Conservation (phyloP, 2,329 filamentous ascomycete genomes). For the Fusarium cicatricum region DNA sequence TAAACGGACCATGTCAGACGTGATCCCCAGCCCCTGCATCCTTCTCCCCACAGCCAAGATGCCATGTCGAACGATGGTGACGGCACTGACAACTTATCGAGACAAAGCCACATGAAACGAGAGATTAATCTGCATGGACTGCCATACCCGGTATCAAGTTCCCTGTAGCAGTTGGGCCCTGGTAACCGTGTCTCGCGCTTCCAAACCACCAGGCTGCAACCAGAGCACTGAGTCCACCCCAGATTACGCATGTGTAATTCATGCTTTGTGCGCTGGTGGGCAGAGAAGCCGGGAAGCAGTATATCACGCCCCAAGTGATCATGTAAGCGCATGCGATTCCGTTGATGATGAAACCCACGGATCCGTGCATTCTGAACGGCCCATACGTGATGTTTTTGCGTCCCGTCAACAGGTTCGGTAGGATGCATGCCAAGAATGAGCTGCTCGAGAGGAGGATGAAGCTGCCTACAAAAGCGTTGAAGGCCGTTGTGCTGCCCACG, state of each 20-base stretch:
- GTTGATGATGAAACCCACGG: slow-evolving; percentile 60
- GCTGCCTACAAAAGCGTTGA: slow-evolving; percentile 69
- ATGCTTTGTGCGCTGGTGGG: slow-evolving; percentile 57
- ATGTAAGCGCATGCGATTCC: slow-evolving; percentile 65
- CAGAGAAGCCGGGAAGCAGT: slow-evolving; percentile 63
- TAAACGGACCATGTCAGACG: background rate
- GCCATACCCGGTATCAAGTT: slow-evolving; percentile 31
- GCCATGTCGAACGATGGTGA: background rate
- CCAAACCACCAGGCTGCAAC: slow-evolving; percentile 54
- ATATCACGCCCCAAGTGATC: slow-evolving; percentile 68
- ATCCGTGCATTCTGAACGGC: slow-evolving; percentile 63
- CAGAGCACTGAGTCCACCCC: slow-evolving; percentile 51
- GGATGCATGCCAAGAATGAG: slow-evolving; percentile 67
- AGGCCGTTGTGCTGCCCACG: slow-evolving; percentile 71
- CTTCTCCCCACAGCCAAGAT: background rate
- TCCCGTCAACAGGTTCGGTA: slow-evolving; percentile 61
- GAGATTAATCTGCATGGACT: slow-evolving; percentile 28
- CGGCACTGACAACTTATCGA: background rate
- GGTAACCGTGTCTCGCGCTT: slow-evolving; percentile 40
- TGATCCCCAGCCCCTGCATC: background rate
- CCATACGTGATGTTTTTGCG: slow-evolving; percentile 55
- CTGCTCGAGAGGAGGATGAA: slow-evolving; percentile 50
- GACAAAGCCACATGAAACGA: background rate
- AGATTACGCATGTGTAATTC: slow-evolving; percentile 61
- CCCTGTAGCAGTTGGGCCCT: slow-evolving; percentile 36